Percentiles rank a stretch among this genome's conserved stretches.
phyloP scores from a whole-genome alignment of 306 rosid genomes.

The Acacia crassicarpa region DNA sequence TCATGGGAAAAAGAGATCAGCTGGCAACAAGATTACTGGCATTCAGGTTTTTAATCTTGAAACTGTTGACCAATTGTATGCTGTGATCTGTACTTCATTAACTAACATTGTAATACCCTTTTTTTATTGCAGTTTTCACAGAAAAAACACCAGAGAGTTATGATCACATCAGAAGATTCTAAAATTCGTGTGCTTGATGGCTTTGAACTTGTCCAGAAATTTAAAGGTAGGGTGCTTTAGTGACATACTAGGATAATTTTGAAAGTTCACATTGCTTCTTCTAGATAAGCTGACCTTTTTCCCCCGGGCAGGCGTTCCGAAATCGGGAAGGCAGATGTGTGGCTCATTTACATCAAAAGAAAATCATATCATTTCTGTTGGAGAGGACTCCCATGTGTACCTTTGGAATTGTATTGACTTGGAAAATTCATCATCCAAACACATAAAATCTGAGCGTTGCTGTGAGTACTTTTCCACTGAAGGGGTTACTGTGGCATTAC shows the following conservation, averaged over 20 bases:
- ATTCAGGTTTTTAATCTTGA: conserved; percentile 54
- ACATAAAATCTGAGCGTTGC: conserved; percentile 42
- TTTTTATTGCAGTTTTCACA: conserved; percentile 49
- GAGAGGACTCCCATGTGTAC: conserved; percentile 68
- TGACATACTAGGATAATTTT: neutral
- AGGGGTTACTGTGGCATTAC: conserved; percentile 66
- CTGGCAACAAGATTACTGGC: conserved; percentile 67
- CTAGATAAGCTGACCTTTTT: neutral
- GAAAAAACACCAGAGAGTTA: conserved; percentile 41
- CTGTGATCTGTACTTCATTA: conserved; percentile 1
- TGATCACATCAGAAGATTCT: conserved; percentile 76
- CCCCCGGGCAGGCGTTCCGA: conserved; percentile 45
- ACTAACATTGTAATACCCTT: neutral
- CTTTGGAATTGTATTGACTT: conserved; percentile 48
- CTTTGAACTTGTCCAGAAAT: conserved; percentile 51
- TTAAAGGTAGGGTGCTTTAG: conserved; percentile 44
- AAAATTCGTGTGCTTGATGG: conserved; percentile 63
- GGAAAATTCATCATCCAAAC: conserved; percentile 26
- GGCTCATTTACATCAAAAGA: conserved; percentile 59
- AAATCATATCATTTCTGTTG: conserved; percentile 60
- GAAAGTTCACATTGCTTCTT: neutral
- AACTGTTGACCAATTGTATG: neutral
- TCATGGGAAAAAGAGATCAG: conserved; percentile 49
- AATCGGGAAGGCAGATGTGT: conserved; percentile 67
- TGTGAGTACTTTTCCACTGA: conserved; percentile 62